Evolutionary conservation across 1,284 basidiomycete species (phyloP).

Genomic region (Anthracocystis panici-leucophaei): DNA sequence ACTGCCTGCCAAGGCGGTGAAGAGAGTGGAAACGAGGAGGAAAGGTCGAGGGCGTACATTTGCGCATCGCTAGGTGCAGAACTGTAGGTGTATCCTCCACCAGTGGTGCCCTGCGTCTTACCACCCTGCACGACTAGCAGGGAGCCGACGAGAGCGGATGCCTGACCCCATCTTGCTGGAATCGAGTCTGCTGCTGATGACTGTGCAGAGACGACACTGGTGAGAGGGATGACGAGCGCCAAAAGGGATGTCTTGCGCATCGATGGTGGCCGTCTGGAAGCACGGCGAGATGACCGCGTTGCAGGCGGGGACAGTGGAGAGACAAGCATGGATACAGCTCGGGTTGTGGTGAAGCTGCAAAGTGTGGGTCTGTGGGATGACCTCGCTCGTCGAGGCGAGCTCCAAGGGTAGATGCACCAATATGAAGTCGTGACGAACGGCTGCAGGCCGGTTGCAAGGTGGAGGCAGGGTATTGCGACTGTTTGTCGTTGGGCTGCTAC

Average conservation of each 20-base stretch:
- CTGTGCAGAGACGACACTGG: slow-evolving; percentile 26
- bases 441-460: slow-evolving; percentile 28
- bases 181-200: not conserved
- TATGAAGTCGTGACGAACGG: slow-evolving; percentile 33
- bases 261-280: not conserved
- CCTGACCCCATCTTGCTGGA: slow-evolving; percentile 59
- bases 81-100: slow-evolving; percentile 58
- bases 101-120: slow-evolving; percentile 56
- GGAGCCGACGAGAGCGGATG: slow-evolving; percentile 50
- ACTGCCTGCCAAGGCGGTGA: slow-evolving; percentile 54
- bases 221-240: slow-evolving; percentile 10
- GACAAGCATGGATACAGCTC: slow-evolving; percentile 10
- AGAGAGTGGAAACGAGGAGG: slow-evolving; percentile 29
- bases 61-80: slow-evolving; percentile 55
- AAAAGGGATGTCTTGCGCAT: slow-evolving; percentile 1
- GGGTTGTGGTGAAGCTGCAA: not conserved
- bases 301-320: not conserved
- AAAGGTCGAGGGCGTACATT: slow-evolving; percentile 56
- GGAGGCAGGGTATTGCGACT: slow-evolving; percentile 12
- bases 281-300: not conserved
- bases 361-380: slow-evolving; percentile 12
- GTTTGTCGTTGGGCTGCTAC: not conserved
- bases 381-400: slow-evolving; percentile 41
- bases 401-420: slow-evolving; percentile 23
- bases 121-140: slow-evolving; percentile 62